These are phyloP conservation scores for Microcyclosporella mali DNA, from an alignment of 2,329 filamentous ascomycete genomes.

Conservation along the genomic window DNA sequence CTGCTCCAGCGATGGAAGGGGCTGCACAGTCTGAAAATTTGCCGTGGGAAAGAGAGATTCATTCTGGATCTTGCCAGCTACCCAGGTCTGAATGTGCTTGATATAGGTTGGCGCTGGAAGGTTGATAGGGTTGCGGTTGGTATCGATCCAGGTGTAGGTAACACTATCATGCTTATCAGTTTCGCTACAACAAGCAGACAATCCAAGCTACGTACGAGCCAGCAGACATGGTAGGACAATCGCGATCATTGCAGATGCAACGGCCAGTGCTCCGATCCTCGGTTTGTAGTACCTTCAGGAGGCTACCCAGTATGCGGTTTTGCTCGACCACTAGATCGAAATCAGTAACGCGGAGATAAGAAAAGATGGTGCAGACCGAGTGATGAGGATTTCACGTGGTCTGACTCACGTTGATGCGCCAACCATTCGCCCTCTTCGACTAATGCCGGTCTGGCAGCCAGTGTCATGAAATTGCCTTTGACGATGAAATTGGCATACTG, in stretches of 20 bases:
- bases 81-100: slow-evolving; percentile 93
- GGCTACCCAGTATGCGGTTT: slow-evolving; percentile 80
- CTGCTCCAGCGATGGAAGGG: slow-evolving; percentile 41
- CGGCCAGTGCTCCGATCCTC: slow-evolving; percentile 68
- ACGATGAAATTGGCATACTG: slow-evolving; percentile 79
- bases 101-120: slow-evolving; percentile 92
- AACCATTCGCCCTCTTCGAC: slow-evolving; percentile 95
- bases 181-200: not conserved
- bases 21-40: slow-evolving; percentile 58
- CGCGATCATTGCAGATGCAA: slow-evolving; percentile 75
- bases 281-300: slow-evolving; percentile 74
- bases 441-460: slow-evolving; percentile 86
- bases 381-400: not conserved
- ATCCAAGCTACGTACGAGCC: slow-evolving; percentile 62
- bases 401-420: slow-evolving; percentile 73
- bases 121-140: slow-evolving; percentile 78
- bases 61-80: slow-evolving; percentile 91
- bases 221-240: slow-evolving; percentile 89
- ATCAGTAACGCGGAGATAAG: not conserved
- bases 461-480: slow-evolving; percentile 94
- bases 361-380: not conserved
- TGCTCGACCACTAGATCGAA: slow-evolving; percentile 73
- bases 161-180: slow-evolving; percentile 51
- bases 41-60: slow-evolving; percentile 85
- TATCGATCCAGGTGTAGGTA: slow-evolving; percentile 94